Evolutionary conservation across 768 basidiomycete genomes (phyloP), one percentile per base, ranked within the genome.

Genomic region (Mycena galopus): DNA sequence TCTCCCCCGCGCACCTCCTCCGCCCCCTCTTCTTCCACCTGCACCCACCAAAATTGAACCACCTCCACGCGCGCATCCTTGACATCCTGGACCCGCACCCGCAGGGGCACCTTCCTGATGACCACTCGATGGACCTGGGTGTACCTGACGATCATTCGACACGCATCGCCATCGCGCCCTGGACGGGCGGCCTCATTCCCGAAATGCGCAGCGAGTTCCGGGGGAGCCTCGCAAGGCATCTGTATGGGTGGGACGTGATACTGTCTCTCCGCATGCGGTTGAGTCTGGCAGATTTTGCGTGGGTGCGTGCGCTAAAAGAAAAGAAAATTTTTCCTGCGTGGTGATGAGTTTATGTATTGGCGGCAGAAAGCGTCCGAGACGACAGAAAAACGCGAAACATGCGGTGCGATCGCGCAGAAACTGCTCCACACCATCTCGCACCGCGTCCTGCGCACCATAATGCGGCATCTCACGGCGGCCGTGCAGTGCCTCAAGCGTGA

Each of bases 241-340:
- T 94, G 17, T 94, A 90, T 77, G 93, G 93, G 1, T 90, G 87
- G 85, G 85, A 89, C 61, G 79, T 79, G 57, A 77, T 93, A 27
- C 78, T 89, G 47, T 85, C 84, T 0, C 81, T 91, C 37, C 86
- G 92, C 59, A 84, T 93, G 84, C 82, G 88, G 51, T 83, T 93
- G 64, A 84, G 88, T 10, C 71, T 90, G 25, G 85, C 87, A 1
- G 88, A 89, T 79, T 85, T 86, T 71, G 79, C 83, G 50, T 88
- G 87, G 87, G 88, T 88, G 68, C 32, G 82, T 77, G n/a, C n/a
- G n/a, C n/a, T n/a, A n/a, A n/a, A n/a, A n/a, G n/a, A n/a, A 10
- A 30, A 29, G 17, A 19, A 16, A 9, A 0, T 11, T 19, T 2
- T 21, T n/a, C 0, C 19, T 23, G 17, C 32, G 44, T 42, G 5